A percentile compares a stretch with the other conserved stretches of the same genome.
These are phyloP conservation scores for Whalleya microplaca DNA, from an alignment of 2,329 filamentous ascomycete species.

Conservation along the genomic window DNA sequence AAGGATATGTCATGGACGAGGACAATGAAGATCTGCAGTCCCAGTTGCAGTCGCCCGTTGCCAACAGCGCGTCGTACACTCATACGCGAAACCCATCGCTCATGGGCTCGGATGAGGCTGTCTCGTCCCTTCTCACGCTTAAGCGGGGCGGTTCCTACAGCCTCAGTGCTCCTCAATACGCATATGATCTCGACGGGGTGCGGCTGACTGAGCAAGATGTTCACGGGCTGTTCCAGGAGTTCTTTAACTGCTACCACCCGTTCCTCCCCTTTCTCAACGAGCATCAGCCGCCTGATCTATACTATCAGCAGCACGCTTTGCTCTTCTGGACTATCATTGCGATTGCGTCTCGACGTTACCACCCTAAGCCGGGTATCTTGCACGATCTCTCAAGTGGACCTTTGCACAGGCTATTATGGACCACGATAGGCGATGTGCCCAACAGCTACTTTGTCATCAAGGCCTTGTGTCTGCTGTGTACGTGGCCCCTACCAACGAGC, in stretches of 20 bases:
- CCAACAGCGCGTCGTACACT: constrained; percentile 56
- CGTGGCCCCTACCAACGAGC: constrained; percentile 82
- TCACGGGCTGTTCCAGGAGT: constrained; percentile 70
- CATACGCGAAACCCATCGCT: constrained; percentile 66
- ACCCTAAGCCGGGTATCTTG: constrained; percentile 65
- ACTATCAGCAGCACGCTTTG: constrained; percentile 76
- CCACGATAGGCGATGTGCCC: constrained; percentile 75
- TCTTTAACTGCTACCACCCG: constrained; percentile 75
- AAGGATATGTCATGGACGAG: constrained; percentile 56
- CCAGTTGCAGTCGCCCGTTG: constrained; percentile 61
- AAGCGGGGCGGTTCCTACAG: constrained; percentile 68
- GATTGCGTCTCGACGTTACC: constrained; percentile 73
- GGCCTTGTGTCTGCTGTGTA: constrained; percentile 77
- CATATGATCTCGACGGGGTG: constrained; percentile 65
- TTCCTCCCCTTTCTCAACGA: constrained; percentile 77
- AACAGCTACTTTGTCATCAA: constrained; percentile 82
- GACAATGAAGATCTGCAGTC: constrained; percentile 60
- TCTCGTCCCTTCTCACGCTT: constrained; percentile 67
- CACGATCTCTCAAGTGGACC: constrained; percentile 67
- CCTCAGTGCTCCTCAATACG: constrained; percentile 57
- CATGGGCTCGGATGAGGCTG: constrained; percentile 71
- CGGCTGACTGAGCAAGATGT: constrained; percentile 67
- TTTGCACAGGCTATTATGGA: constrained; percentile 74
- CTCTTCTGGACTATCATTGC: constrained; percentile 86
- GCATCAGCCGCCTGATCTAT: constrained; percentile 69